Evolutionary conservation across 139 green algal species (phyloP), one percentile per base, ranked within the genome.

Genomic region (Microglena sp.): DNA sequence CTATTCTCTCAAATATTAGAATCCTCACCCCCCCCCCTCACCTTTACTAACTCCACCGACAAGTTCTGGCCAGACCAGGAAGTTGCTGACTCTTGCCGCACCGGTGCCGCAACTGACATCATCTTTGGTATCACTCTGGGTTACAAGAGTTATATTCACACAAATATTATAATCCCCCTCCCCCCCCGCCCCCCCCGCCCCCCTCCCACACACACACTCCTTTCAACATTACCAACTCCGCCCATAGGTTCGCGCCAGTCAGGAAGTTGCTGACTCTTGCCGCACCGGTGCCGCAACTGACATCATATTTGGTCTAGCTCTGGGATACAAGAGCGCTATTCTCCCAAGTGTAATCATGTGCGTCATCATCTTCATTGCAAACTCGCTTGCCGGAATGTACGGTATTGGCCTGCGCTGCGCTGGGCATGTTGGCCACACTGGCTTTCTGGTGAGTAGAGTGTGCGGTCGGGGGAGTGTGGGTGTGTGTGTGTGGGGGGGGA

Each of bases 51-150:
- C n/a, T n/a, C n/a, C n/a, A n/a, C n/a, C n/a, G n/a, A n/a, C 55
- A 62, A 30, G 21, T 65, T 35, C 34, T 7, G 15, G 31, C 58
- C 58, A 7, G 58, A 55, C 3, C 35, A 58, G 78, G 90, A 97
- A 44, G 90, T 98, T 1, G 89, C 93, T 28, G 90, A 97, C 63
- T 79, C 93, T 2, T 98, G 93, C 86, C 79, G 83, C 70, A 98
- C 93, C 34, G 93, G 93, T 33, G 29, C 58, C 33, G 93, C 93
- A 68, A 98, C 93, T 53, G 83, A 97, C 84, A 92, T 98, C 82
- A 98, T 98, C 80, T 98, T 98, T 67, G 93, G 93, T 50, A 86
- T 98, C 54, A 92, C 93, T 1, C 84, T 98, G 33, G 93, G 93
- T 68, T 98, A 98, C 88, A 95, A 96, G 80, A 95, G 85, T 0